Base-by-base conservation (phyloP, 495 filamentous ascomycete species). In the Parathielavia hyrcaniae region DNA sequence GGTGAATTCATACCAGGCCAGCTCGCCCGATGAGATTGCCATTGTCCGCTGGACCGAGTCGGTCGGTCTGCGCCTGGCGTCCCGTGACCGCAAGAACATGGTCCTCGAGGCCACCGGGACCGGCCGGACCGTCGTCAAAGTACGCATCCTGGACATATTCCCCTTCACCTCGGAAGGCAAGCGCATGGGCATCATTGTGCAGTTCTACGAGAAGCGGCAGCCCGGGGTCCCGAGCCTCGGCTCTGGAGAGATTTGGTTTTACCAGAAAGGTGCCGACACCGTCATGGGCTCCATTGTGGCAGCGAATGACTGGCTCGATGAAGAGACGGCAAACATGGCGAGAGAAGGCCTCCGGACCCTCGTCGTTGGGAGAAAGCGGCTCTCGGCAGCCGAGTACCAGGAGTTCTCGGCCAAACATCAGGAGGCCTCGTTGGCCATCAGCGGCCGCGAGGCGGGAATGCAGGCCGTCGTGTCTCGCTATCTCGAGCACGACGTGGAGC, bases 271-370 rank as follows among this genome's bases (percentile, higher is more conserved):
- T 26, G 95, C 95, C 8, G 95, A 99, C 68, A 97, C 95, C 0
- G 91, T 97, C 45, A 99, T 99, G 95, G 78, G 83, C 16, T 80
- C 87, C 13, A 97, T 99, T 60, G 95, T 99, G 30, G 88, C 86
- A 14, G 81, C 90, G 13, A 97, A 97, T 66, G 93, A 97, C 76
- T 99, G 95, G 95, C 81, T 99, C 4, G 95, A 97, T 57, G 95
- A 99, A 66, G 95, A 99, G 69, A 97, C 92, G 2, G 88, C 89
- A 3, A 99, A 99, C 65, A 97, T 99, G 95, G 95, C 95, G 4
- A 83, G 95, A 19, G 95, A 99, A 75, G 95, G 95, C 22, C 76
- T 99, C 49, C 85, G 95, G 19, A 99, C 95, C 7, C 80, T 99
- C 10, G 95, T 99, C 11, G 85, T 99, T 16, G 95, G 95, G 39